These are phyloP conservation scores for Penicillium psychrosexuale DNA, from an alignment of 2,329 filamentous ascomycete genomes.

Conservation along the genomic window DNA sequence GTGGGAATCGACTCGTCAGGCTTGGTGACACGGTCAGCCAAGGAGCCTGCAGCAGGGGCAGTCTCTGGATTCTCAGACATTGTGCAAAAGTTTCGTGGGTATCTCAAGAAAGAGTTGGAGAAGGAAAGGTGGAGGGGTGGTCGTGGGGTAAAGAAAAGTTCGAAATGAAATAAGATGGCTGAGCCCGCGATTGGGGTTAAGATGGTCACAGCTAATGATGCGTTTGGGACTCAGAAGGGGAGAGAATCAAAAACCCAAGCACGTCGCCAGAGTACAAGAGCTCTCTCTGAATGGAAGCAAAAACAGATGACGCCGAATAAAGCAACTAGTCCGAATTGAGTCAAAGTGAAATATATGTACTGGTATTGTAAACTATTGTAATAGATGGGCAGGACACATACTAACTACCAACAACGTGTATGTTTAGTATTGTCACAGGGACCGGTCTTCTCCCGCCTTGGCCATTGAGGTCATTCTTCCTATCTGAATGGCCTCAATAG, in stretches of 20 bases:
- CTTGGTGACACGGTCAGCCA: slow-evolving; percentile 50
- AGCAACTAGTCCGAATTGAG: slow-evolving; percentile 8
- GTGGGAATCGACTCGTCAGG: slow-evolving; percentile 33
- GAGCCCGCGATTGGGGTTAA: not conserved
- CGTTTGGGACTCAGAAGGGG: not conserved
- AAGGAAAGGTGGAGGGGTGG: slow-evolving; percentile 6
- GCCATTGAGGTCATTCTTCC: slow-evolving; percentile 19
- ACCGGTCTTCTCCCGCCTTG: slow-evolving; percentile 23
- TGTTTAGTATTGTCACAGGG: slow-evolving; percentile 31
- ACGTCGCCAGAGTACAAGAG: not conserved
- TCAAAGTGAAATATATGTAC: slow-evolving; percentile 3
- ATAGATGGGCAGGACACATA: not conserved
- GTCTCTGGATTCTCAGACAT: slow-evolving; percentile 39
- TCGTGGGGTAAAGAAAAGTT: slow-evolving; percentile 8
- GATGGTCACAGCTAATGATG: not conserved
- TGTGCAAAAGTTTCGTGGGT: not conserved
- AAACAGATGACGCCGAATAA: slow-evolving; percentile 5
- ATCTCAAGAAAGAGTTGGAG: not conserved
- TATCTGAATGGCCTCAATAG: slow-evolving; percentile 15
- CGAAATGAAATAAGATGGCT: not conserved
- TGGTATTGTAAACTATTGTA: slow-evolving; percentile 6
- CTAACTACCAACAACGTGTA: not conserved
- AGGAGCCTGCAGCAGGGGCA: slow-evolving; percentile 37
- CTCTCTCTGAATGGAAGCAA: slow-evolving; percentile 1
- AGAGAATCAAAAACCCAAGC: not conserved